These are phyloP conservation scores for Priceomyces haplophilus DNA, from an alignment of 805 yeast species.

Conservation along the genomic window DNA sequence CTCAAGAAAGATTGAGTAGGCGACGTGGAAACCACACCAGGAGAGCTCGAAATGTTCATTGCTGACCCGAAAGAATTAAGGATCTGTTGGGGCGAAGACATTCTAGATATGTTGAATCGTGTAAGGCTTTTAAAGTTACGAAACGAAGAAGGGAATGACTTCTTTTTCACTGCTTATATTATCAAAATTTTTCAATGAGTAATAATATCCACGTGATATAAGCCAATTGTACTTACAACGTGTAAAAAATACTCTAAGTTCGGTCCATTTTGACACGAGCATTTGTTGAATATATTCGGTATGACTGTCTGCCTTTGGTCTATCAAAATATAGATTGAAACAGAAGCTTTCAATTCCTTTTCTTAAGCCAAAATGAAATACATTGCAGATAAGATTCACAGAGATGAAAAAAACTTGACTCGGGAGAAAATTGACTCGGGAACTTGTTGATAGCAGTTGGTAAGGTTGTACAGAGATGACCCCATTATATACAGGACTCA, in stretches of 20 bases:
- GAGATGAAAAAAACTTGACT: not conserved
- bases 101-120: conserved; percentile 16
- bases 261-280: too few relatives aligned
- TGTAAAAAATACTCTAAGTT: not conserved
- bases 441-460: not conserved
- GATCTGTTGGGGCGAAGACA: conserved; percentile 72
- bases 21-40: conserved; percentile 77
- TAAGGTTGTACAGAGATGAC: not conserved
- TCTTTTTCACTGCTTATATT: not conserved
- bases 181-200: conserved; percentile 3
- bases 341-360: too few relatives aligned
- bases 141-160: not conserved
- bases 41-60: conserved; percentile 52
- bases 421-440: not conserved
- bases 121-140: not conserved
- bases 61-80: conserved; percentile 55
- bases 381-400: not conserved
- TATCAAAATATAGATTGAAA: not conserved
- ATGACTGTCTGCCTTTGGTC: not conserved
- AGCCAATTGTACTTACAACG: not conserved
- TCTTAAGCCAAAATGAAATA: too few relatives aligned
- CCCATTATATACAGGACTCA: not conserved
- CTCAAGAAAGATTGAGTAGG: conserved; percentile 74
- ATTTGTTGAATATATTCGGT: too few relatives aligned
- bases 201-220: conserved; percentile 2